These are phyloP conservation scores for Fraxinus nigra DNA, from an alignment of 305 asterid species.

Conservation along the genomic window DNA sequence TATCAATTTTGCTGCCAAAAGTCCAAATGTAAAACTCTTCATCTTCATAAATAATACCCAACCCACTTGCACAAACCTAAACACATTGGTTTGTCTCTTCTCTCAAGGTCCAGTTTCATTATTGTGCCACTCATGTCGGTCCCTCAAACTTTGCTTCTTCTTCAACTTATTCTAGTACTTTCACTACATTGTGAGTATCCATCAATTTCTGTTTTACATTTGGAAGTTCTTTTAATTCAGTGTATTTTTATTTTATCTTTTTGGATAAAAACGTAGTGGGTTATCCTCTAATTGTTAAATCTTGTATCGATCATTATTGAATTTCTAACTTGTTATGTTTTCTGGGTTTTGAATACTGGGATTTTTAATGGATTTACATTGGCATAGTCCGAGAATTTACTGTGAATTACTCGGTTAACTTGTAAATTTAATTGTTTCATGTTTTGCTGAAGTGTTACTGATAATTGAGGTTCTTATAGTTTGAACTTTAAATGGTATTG, in stretches of 20 bases:
- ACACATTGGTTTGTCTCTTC: background rate
- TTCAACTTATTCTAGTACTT: conserved; percentile 13
- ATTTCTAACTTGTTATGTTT: background rate
- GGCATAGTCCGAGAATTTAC: background rate
- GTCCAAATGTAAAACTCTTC: conserved; percentile 10
- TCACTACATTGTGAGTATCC: conserved; percentile 23
- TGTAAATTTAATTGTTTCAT: background rate
- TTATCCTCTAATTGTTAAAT: background rate
- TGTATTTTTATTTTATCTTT: background rate
- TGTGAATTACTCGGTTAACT: background rate
- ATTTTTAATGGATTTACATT: background rate
- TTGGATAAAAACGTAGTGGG: background rate
- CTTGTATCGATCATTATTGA: background rate
- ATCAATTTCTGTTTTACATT: background rate
- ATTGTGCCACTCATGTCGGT: background rate
- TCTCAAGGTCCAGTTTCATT: background rate
- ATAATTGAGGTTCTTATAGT: background rate
- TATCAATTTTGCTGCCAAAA: background rate
- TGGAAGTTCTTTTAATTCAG: background rate
- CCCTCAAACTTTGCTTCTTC: conserved; percentile 3
- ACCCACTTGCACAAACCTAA: background rate
- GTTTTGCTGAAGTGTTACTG: background rate
- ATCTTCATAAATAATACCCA: background rate
- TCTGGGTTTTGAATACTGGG: background rate
- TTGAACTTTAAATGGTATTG: background rate